Base-by-base conservation (phyloP, 1,284 basidiomycete genomes). In the Fomitopsis pinicola region DNA sequence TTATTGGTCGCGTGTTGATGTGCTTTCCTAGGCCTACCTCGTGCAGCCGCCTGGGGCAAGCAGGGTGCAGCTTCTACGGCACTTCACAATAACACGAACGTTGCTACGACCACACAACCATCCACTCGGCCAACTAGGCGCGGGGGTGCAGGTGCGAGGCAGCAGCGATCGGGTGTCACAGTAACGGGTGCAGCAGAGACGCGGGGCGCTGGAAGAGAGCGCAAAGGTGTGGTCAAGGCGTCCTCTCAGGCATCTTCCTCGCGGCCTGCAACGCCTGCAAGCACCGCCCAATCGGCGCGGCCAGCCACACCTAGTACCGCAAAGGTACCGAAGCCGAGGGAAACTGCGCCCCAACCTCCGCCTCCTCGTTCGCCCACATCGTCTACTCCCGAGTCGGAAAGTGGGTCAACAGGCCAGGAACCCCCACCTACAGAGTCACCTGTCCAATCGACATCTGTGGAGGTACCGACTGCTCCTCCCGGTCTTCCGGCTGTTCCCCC, bases 21-120 rank as follows among this genome's bases (percentile, higher is more conserved):
- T 68, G 53, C 53, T 65, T 54, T 55, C 61, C 55, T 71, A 77
- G 86, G 84, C 55, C 78, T 96, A 52, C 94, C 94, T 42, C 87
- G 91, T 60, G 86, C 87, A 10, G 92, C 94, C 12, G 88, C 90
- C 30, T 97, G 94, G 94, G 94, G 84, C 7, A 82, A 83, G 62
- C 85, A 86, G 72, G 76, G 66, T 45, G 61, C 55, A 28, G 63
- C 68, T 6, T 68, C 62, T 52, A 68, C 70, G 5, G 62, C 73
- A 3, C 71, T 73, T 38, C 73, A 69, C 42, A 72, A 73, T 59
- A 70, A 71, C 53, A 72, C 70, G 30, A 70, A 67, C 53, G 62
- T 65, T 5, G 57, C 62, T 33, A 68, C 64, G 28, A 62, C 58
- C 33, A 48, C 57, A 15, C 61, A 61, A 2, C 57, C 63, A 15